These are phyloP conservation scores for Penicillium sp. DNA, from an alignment of 2,329 filamentous ascomycete genomes.

Conservation along the genomic window DNA sequence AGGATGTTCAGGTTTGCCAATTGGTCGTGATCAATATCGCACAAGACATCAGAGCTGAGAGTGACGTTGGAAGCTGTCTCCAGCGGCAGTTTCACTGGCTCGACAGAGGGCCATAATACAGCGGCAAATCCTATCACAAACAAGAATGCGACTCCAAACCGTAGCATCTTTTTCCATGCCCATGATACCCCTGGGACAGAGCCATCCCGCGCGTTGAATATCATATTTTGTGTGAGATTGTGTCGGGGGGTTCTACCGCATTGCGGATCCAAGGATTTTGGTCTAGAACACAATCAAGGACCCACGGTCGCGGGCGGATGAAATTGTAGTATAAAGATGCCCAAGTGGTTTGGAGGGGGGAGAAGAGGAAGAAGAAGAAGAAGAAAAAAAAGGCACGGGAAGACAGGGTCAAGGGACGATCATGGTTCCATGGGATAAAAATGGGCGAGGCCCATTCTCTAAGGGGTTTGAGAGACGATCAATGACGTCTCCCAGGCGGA, in stretches of 20 bases:
- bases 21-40: slow-evolving; percentile 28
- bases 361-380: slow-evolving; percentile 3
- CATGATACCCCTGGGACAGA: slow-evolving; percentile 27
- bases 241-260: slow-evolving; percentile 15
- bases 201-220: slow-evolving; percentile 26
- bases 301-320: slow-evolving; percentile 3
- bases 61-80: slow-evolving; percentile 30
- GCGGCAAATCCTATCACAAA: slow-evolving; percentile 26
- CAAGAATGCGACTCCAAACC: slow-evolving; percentile 28
- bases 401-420: slow-evolving; percentile 14
- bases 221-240: slow-evolving; percentile 17
- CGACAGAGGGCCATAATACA: slow-evolving; percentile 28
- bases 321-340: slow-evolving; percentile 1
- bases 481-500: slow-evolving; percentile 11
- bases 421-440: slow-evolving; percentile 22
- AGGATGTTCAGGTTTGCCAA: slow-evolving; percentile 25
- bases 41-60: slow-evolving; percentile 27
- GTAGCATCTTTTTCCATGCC: slow-evolving; percentile 33
- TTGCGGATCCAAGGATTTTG: slow-evolving; percentile 15
- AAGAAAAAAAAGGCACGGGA: slow-evolving; percentile 11
- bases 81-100: slow-evolving; percentile 11
- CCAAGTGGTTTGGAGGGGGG: background rate
- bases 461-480: slow-evolving; percentile 10
- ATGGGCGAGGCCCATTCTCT: slow-evolving; percentile 8
- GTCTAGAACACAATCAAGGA: slow-evolving; percentile 9